phyloP scores from a whole-genome alignment of 2,329 filamentous ascomycete genomes.

The Clarireedia homoeocarpa region DNA sequence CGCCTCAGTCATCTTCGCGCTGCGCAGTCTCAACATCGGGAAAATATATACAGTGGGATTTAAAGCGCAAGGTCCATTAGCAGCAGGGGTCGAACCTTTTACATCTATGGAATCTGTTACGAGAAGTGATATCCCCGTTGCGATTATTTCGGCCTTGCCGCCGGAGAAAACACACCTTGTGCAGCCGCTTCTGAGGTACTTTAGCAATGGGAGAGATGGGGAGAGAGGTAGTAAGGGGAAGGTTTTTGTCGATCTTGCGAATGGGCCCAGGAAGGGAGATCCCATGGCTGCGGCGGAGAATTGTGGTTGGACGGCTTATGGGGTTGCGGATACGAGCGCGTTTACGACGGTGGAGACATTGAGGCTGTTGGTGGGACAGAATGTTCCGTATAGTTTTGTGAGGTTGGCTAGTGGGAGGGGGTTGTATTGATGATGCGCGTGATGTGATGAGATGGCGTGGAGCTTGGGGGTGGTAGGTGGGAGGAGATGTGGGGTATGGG shows the following conservation, averaged over 20 bases:
- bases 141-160: constrained; percentile 71
- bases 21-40: constrained; percentile 66
- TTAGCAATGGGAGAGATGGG: constrained; percentile 36
- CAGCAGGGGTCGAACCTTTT: constrained; percentile 55
- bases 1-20: constrained; percentile 68
- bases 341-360: constrained; percentile 81
- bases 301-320: constrained; percentile 73
- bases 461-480: too few relatives aligned
- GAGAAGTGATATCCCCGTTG: constrained; percentile 70
- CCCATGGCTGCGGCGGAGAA: constrained; percentile 62
- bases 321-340: constrained; percentile 69
- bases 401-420: constrained; percentile 58
- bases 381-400: constrained; percentile 83
- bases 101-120: constrained; percentile 72
- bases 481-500: too few relatives aligned
- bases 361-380: constrained; percentile 72
- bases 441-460: too few relatives aligned
- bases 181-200: constrained; percentile 68
- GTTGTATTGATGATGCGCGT: constrained; percentile 30
- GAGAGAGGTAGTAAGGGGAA: constrained; percentile 39
- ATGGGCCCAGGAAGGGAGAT: constrained; percentile 54
- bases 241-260: constrained; percentile 75
- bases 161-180: constrained; percentile 74
- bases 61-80: constrained; percentile 54
- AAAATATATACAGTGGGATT: constrained; percentile 83